A percentile compares a stretch with the other conserved stretches of the same genome.
phyloP scores from a whole-genome alignment of 257 asterid species.

The Petunia secreta region DNA sequence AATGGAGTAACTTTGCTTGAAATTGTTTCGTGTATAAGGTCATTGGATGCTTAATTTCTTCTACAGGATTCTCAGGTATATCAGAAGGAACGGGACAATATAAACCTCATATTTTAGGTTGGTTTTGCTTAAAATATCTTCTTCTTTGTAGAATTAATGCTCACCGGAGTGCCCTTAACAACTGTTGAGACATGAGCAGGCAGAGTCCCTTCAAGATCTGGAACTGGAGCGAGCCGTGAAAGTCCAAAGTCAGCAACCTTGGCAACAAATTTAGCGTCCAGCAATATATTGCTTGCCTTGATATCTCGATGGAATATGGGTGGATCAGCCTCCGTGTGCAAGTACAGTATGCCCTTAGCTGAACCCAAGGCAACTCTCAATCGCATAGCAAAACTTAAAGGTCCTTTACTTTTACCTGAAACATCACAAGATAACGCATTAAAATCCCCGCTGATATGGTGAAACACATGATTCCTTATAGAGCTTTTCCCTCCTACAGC shows the following conservation, averaged over 20 bases:
- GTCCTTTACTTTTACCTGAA: constrained; percentile 67
- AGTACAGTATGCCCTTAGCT: constrained; percentile 91
- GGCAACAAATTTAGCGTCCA: constrained; percentile 72
- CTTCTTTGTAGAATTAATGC: constrained; percentile 30
- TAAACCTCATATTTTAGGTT: neutral
- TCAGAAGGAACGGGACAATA: neutral
- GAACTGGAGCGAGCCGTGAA: constrained; percentile 85
- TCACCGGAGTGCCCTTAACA: constrained; percentile 97
- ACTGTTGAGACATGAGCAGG: constrained; percentile 91
- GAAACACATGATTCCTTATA: constrained; percentile 10
- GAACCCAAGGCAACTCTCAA: constrained; percentile 76
- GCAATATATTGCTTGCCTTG: constrained; percentile 86
- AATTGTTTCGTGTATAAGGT: too few relatives aligned
- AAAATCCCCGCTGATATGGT: constrained; percentile 22
- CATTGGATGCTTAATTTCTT: neutral
- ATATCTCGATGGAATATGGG: constrained; percentile 99
- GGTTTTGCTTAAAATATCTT: neutral
- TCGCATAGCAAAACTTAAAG: constrained; percentile 68
- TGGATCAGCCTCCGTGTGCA: constrained; percentile 96
- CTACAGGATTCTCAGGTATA: neutral
- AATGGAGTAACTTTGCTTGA: too few relatives aligned
- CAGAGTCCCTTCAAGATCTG: constrained; percentile 73
- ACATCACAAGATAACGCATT: constrained; percentile 15
- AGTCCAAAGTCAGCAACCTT: constrained; percentile 98
- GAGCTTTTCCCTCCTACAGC: neutral